Conservation (phyloP, 2,329 filamentous ascomycete species). For the Neopestalotiopsis sp. region DNA sequence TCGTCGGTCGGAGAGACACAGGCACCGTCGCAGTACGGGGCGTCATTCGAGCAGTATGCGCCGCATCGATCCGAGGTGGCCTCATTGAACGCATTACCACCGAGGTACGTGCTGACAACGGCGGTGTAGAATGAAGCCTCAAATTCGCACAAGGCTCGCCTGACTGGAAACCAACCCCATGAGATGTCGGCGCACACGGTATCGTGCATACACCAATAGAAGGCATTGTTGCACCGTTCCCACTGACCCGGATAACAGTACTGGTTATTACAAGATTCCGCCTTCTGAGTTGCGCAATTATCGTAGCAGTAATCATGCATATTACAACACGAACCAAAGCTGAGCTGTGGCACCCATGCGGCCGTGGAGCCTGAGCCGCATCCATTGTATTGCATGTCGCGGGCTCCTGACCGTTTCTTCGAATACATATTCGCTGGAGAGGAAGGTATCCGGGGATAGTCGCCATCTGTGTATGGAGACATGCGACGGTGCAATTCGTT, state of each 20-base stretch:
- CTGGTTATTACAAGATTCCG: neutral
- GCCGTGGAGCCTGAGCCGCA: neutral
- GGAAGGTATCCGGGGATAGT: neutral
- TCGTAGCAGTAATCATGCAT: slow-evolving; percentile 7
- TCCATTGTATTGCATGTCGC: neutral
- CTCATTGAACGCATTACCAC: neutral
- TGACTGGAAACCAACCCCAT: neutral
- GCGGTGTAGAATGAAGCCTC: neutral
- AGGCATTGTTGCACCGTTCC: slow-evolving; percentile 1
- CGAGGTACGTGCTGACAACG: neutral
- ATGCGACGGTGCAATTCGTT: neutral
- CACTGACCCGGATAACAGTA: neutral
- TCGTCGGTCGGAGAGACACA: neutral
- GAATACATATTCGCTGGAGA: neutral
- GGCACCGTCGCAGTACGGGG: neutral
- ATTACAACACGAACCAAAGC: slow-evolving; percentile 1
- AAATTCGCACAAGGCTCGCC: neutral
- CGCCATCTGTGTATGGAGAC: neutral
- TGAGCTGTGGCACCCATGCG: neutral
- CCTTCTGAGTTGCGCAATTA: neutral
- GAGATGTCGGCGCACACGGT: slow-evolving; percentile 3
- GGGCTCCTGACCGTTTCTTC: neutral
- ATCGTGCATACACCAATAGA: neutral
- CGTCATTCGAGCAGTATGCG: neutral
- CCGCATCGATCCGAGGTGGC: slow-evolving; percentile 1